A percentile compares a stretch with the other conserved stretches of the same genome.
These are phyloP conservation scores for Hymenotorrendiella dingleyae DNA, from an alignment of 2,329 filamentous ascomycete species.

Conservation along the genomic window DNA sequence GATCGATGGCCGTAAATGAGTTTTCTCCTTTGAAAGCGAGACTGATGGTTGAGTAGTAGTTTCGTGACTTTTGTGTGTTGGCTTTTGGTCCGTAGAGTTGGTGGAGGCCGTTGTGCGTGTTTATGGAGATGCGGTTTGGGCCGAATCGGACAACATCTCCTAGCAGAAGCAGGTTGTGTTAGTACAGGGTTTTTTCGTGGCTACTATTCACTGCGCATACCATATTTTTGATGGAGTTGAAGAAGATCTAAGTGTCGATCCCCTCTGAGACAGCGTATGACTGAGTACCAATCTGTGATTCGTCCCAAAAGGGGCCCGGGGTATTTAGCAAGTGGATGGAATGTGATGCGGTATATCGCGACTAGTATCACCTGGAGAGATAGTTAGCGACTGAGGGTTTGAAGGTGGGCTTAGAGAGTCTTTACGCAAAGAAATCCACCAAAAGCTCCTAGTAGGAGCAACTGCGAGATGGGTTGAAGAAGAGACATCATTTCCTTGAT, in stretches of 20 bases:
- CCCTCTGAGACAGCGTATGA: slow-evolving; percentile 9
- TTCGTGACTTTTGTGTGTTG: slow-evolving; percentile 17
- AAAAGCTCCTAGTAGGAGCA: too few relatives aligned
- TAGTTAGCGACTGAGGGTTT: too few relatives aligned
- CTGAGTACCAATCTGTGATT: slow-evolving; percentile 13
- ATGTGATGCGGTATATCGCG: slow-evolving; percentile 10
- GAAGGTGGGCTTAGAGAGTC: too few relatives aligned
- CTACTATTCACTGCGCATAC: too few relatives aligned
- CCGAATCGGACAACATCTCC: slow-evolving; percentile 9
- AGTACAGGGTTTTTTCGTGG: too few relatives aligned
- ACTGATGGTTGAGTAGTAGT: slow-evolving; percentile 11
- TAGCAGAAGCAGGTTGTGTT: too few relatives aligned
- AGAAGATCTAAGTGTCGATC: slow-evolving; percentile 14
- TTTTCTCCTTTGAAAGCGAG: slow-evolving; percentile 8
- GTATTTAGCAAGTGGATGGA: slow-evolving; percentile 30
- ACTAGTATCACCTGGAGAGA: too few relatives aligned
- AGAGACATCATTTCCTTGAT: too few relatives aligned
- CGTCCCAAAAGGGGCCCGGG: slow-evolving; percentile 24
- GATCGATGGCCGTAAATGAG: too few relatives aligned
- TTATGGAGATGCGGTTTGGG: slow-evolving; percentile 11
- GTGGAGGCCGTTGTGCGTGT: slow-evolving; percentile 3
- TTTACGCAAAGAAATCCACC: too few relatives aligned
- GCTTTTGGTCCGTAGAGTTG: slow-evolving; percentile 13
- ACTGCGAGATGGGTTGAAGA: too few relatives aligned
- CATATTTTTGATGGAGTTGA: slow-evolving; percentile 15